Conservation (phyloP, 768 basidiomycete species). For the Phylloporus scabripes region DNA sequence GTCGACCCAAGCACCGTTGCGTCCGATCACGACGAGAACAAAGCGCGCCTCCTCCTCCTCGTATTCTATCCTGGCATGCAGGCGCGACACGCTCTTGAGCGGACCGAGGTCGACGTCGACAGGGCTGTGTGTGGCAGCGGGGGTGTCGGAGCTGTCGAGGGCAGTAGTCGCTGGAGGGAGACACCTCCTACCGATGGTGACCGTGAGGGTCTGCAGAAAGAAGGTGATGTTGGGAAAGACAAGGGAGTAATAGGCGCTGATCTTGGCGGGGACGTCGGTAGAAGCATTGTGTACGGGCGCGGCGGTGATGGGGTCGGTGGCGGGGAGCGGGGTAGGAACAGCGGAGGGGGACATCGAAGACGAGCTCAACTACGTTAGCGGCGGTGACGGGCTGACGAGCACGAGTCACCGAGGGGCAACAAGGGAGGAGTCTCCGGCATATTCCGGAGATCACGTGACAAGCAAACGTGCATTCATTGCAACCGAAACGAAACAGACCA, state of each 20-base stretch:
- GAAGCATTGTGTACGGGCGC: slow-evolving; percentile 3
- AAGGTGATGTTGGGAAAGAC: slow-evolving; percentile 94
- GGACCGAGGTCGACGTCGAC: slow-evolving; percentile 92
- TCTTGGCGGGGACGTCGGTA: slow-evolving; percentile 55
- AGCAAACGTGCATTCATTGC: slow-evolving; percentile 18
- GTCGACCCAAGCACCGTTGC: slow-evolving; percentile 98
- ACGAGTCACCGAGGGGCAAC: slow-evolving; percentile 4
- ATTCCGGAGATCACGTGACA: slow-evolving; percentile 15
- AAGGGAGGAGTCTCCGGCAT: slow-evolving; percentile 9
- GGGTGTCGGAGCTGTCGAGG: slow-evolving; percentile 42
- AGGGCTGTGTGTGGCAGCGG: slow-evolving; percentile 30
- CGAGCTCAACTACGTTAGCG: slow-evolving; percentile 7
- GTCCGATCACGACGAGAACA: slow-evolving; percentile 85
- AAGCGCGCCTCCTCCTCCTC: slow-evolving; percentile 87
- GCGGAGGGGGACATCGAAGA: slow-evolving; percentile 24
- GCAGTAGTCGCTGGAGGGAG: slow-evolving; percentile 54
- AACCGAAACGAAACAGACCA: neutral
- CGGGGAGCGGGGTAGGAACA: slow-evolving; percentile 1
- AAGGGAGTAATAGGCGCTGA: slow-evolving; percentile 89
- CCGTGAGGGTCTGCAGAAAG: slow-evolving; percentile 91
- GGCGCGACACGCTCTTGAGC: slow-evolving; percentile 93
- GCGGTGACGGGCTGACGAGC: slow-evolving; percentile 5
- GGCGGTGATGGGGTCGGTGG: slow-evolving; percentile 6
- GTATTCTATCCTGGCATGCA: slow-evolving; percentile 94
- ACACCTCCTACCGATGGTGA: slow-evolving; percentile 91